phyloP scores from a whole-genome alignment of 2,329 filamentous ascomycete genomes.

The Colletotrichum tropicicola region DNA sequence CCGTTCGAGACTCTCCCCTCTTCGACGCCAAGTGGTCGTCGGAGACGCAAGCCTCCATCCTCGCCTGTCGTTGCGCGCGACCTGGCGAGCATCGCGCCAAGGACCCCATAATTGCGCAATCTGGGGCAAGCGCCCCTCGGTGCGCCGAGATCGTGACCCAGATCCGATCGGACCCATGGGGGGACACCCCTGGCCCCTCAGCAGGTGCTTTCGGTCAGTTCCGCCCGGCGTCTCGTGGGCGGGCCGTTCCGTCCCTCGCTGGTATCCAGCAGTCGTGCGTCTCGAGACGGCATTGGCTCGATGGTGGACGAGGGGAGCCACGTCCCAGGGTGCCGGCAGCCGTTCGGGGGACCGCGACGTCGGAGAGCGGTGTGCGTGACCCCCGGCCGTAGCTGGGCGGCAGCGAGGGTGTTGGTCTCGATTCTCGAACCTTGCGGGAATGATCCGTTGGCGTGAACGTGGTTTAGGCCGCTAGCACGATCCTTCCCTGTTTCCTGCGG shows the following conservation, averaged over 20 bases:
- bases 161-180: slow-evolving; percentile 11
- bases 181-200: neutral
- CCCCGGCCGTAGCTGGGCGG: too few relatives aligned
- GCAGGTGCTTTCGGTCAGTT: neutral
- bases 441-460: too few relatives aligned
- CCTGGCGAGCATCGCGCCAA: neutral
- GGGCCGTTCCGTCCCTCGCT: slow-evolving; percentile 13
- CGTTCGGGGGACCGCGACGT: too few relatives aligned
- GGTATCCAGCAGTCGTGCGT: neutral
- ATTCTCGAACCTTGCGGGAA: too few relatives aligned
- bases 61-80: neutral
- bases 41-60: neutral
- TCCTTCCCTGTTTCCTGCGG: too few relatives aligned
- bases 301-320: neutral
- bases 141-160: slow-evolving; percentile 7
- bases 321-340: too few relatives aligned
- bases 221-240: neutral
- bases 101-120: slow-evolving; percentile 23
- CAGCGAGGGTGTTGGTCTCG: too few relatives aligned
- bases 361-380: too few relatives aligned
- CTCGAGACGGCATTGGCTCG: neutral
- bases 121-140: slow-evolving; percentile 2
- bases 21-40: neutral
- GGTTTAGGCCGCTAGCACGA: too few relatives aligned
- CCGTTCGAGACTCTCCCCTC: too few relatives aligned